Percentiles rank a stretch among this genome's conserved stretches.
These are phyloP conservation scores for Wickerhamomyces sydowiorum DNA, from an alignment of 805 yeast genomes.

Conservation along the genomic window DNA sequence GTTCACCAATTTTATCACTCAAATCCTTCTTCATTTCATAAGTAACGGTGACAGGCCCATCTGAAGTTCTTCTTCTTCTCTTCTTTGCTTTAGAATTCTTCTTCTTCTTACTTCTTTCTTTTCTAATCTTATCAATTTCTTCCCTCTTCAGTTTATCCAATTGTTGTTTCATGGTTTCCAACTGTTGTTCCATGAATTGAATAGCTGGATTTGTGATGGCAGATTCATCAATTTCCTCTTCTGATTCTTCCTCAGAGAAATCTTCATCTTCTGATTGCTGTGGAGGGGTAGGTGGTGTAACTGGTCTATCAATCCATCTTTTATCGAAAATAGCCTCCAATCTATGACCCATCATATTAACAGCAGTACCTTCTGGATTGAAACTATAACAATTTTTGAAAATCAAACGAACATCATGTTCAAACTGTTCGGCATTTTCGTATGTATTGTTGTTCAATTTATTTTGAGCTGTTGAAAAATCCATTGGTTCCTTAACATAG, in stretches of 20 bases:
- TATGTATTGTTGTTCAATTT: constrained; percentile 84
- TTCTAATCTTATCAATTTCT: constrained; percentile 60
- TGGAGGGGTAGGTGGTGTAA: constrained; percentile 39
- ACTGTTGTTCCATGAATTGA: constrained; percentile 80
- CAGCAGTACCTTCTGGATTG: constrained; percentile 97
- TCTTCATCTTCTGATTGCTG: constrained; percentile 25
- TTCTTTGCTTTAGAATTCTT: constrained; percentile 30
- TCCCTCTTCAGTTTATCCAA: constrained; percentile 76
- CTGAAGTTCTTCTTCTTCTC: constrained; percentile 24
- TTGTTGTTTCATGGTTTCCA: constrained; percentile 80
- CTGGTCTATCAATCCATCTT: constrained; percentile 84
- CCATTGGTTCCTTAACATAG: constrained; percentile 91
- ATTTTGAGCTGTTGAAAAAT: constrained; percentile 74
- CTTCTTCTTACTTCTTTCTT: constrained; percentile 49
- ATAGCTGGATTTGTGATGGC: constrained; percentile 84
- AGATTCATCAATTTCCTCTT: constrained; percentile 52
- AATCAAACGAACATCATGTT: constrained; percentile 72
- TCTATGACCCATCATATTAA: constrained; percentile 90
- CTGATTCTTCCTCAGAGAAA: constrained; percentile 38
- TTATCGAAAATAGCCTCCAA: constrained; percentile 81
- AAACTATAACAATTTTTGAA: constrained; percentile 86
- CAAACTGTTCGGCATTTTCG: constrained; percentile 84
- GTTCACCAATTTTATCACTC: constrained; percentile 73
- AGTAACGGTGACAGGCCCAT: constrained; percentile 46
- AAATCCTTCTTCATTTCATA: constrained; percentile 96